Conservation (phyloP, 129 eudicot genomes). For the Flaveria ramosissima region DNA sequence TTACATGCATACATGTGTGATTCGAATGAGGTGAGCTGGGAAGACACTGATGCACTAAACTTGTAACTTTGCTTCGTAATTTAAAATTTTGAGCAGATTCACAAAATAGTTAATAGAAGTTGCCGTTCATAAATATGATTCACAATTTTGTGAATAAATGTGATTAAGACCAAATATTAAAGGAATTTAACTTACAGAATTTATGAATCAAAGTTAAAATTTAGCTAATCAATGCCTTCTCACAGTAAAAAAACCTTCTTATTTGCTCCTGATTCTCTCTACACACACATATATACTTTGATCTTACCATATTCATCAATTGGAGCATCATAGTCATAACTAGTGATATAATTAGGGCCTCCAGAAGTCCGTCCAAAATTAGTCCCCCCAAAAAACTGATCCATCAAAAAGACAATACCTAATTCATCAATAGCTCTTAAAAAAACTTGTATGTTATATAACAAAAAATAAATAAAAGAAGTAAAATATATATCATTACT, state of each 20-base stretch:
- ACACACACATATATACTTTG: background rate
- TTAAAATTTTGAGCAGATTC: background rate
- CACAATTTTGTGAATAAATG: background rate
- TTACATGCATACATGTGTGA: background rate
- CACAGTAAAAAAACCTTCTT: background rate
- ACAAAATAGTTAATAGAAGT: background rate
- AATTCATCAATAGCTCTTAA: constrained; percentile 20
- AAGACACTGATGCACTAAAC: background rate
- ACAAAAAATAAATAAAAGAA: constrained; percentile 9
- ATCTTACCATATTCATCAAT: constrained; percentile 90
- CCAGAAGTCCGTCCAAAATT: constrained; percentile 95
- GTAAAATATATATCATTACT: background rate
- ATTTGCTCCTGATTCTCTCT: background rate
- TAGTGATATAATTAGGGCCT: constrained; percentile 86
- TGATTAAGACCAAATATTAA: background rate
- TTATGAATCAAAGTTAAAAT: background rate
- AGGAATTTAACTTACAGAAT: background rate
- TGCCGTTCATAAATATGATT: background rate
- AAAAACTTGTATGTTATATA: background rate
- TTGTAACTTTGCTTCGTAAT: background rate
- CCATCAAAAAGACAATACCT: constrained; percentile 33
- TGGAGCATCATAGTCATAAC: constrained; percentile 99
- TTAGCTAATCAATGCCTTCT: background rate
- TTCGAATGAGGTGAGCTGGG: background rate
- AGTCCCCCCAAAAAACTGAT: constrained; percentile 96